A percentile compares a stretch with the other conserved stretches of the same genome.
phyloP scores from a whole-genome alignment of 192 early-diverging fungal species.

The Mortierella alpina region DNA sequence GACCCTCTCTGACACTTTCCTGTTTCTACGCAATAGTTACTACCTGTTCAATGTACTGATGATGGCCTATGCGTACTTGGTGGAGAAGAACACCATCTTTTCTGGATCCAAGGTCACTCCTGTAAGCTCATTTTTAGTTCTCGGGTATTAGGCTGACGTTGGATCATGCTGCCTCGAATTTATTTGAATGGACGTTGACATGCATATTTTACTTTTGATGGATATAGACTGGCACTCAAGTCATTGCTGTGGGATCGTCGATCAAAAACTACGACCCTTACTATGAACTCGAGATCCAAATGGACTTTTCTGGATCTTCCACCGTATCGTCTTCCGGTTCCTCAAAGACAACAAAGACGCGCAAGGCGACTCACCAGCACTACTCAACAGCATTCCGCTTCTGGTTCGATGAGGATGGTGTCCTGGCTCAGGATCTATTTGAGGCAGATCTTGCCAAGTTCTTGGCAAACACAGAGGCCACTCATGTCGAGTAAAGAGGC shows the following conservation, averaged over 20 bases:
- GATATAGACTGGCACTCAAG: slow-evolving; percentile 56
- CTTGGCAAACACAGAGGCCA: slow-evolving; percentile 60
- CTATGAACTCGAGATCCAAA: slow-evolving; percentile 66
- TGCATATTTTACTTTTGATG: background rate
- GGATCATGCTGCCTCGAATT: background rate
- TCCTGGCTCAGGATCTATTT: slow-evolving; percentile 65
- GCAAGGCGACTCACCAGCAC: slow-evolving; percentile 61
- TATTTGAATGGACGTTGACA: background rate
- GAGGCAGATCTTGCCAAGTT: slow-evolving; percentile 63
- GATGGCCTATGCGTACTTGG: slow-evolving; percentile 65
- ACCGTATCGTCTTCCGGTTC: background rate
- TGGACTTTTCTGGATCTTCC: slow-evolving; percentile 20
- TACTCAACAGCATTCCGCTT: slow-evolving; percentile 65
- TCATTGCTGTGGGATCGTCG: slow-evolving; percentile 64
- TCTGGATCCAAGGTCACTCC: slow-evolving; percentile 65
- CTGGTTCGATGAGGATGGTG: slow-evolving; percentile 78
- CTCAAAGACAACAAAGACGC: slow-evolving; percentile 27
- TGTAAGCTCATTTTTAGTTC: slow-evolving; percentile 1
- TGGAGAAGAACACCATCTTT: slow-evolving; percentile 78
- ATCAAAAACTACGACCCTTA: slow-evolving; percentile 62
- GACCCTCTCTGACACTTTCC: background rate
- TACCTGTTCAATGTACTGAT: slow-evolving; percentile 61
- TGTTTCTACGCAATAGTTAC: slow-evolving; percentile 23
- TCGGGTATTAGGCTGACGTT: background rate
- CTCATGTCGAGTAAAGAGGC: slow-evolving; percentile 55